Conservation (phyloP, 352 stramenopile species). For the Stramenopiles sp. region DNA sequence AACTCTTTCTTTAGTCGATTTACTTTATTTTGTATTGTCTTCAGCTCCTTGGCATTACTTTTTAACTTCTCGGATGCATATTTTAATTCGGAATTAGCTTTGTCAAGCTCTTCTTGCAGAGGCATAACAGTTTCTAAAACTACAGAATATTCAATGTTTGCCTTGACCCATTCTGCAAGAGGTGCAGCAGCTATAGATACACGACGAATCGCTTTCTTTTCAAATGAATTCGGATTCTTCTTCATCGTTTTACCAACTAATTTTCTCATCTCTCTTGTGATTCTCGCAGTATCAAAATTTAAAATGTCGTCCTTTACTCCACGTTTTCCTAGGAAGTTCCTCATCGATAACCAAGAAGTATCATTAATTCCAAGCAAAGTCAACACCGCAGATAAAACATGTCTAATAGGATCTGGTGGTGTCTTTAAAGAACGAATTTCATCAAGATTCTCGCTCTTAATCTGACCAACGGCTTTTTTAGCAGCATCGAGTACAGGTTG, state of each 20-base stretch:
- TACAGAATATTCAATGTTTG: conserved; percentile 65
- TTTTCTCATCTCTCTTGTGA: conserved; percentile 47
- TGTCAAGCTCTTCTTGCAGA: conserved; percentile 41
- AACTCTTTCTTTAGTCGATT: conserved; percentile 59
- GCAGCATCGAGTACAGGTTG: conserved; percentile 37
- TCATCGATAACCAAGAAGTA: conserved; percentile 78
- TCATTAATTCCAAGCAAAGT: conserved; percentile 75
- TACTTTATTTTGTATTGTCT: conserved; percentile 36
- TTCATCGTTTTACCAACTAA: conserved; percentile 58
- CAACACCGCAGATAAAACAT: conserved; percentile 62
- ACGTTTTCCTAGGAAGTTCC: conserved; percentile 68
- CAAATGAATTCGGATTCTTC: conserved; percentile 54
- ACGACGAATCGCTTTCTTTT: conserved; percentile 59
- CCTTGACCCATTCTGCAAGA: conserved; percentile 67
- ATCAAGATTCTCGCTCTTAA: conserved; percentile 75
- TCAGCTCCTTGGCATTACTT: conserved; percentile 41
- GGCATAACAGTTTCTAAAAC: conserved; percentile 76
- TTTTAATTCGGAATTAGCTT: conserved; percentile 41
- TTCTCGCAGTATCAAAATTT: conserved; percentile 60
- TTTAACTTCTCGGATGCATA: conserved; percentile 47
- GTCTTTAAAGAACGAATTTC: conserved; percentile 73
- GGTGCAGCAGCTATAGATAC: conserved; percentile 61
- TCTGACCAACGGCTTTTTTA: conserved; percentile 25
- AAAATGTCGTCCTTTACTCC: conserved; percentile 80
- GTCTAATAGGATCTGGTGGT: conserved; percentile 58